A percentile compares a stretch with the other conserved stretches of the same genome.
These are phyloP conservation scores for Vitellaria paradoxa DNA, from an alignment of 179 eudicot species.

Conservation along the genomic window DNA sequence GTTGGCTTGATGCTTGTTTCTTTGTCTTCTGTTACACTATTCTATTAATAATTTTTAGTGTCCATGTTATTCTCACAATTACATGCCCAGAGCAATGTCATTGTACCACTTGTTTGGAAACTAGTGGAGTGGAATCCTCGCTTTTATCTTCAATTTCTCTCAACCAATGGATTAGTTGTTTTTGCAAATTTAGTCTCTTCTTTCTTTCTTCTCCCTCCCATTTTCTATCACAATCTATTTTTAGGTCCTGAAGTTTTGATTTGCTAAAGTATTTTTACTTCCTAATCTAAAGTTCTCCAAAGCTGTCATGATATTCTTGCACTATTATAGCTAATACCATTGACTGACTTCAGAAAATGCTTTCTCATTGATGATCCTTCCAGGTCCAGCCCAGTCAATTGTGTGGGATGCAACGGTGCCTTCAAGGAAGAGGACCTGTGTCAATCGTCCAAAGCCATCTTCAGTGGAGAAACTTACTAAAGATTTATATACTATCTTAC, in stretches of 20 bases:
- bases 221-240: not conserved
- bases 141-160: not conserved
- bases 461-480: constrained; percentile 90
- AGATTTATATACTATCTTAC: constrained; percentile 75
- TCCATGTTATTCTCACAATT: not conserved
- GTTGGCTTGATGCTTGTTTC: constrained; percentile 1
- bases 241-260: no score
- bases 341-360: not conserved
- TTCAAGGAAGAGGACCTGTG: constrained; percentile 87
- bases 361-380: constrained; percentile 11
- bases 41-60: not conserved
- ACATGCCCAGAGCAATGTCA: not conserved
- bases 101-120: not conserved
- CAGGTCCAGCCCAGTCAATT: constrained; percentile 73
- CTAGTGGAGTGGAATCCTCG: not conserved
- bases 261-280: not conserved
- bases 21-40: not conserved
- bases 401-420: constrained; percentile 88
- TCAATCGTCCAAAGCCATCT: constrained; percentile 74
- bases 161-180: not conserved
- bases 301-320: constrained; percentile 7
- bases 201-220: not conserved
- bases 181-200: not conserved
- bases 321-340: constrained; percentile 2
- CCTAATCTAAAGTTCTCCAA: not conserved